A percentile compares a stretch with the other conserved stretches of the same genome.
These are phyloP conservation scores for Exophiala alcalophila DNA, from an alignment of 2,329 filamentous ascomycete species.

Conservation along the genomic window DNA sequence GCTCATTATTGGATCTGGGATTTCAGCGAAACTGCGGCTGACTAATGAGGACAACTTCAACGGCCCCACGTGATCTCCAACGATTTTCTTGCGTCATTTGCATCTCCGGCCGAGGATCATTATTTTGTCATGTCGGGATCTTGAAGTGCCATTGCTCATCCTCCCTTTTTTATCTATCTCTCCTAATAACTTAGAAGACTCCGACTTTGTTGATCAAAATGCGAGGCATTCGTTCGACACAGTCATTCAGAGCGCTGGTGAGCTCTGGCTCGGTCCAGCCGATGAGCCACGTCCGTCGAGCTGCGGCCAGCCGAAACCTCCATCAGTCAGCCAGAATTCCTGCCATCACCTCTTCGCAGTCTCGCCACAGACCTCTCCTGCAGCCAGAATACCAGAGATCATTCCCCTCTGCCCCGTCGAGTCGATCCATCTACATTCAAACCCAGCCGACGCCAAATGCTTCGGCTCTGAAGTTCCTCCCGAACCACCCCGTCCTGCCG, in stretches of 20 bases:
- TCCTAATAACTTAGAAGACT: too few species aligned
- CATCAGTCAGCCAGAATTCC: conserved; percentile 45
- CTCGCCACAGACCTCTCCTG: conserved; percentile 46
- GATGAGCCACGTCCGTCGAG: conserved; percentile 9
- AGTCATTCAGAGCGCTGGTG: conserved; percentile 7
- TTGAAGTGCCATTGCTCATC: too few species aligned
- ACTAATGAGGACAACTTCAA: too few species aligned
- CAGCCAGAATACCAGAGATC: conserved; percentile 41
- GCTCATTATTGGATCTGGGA: too few species aligned
- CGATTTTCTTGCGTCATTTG: too few species aligned
- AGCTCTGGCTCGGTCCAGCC: background rate
- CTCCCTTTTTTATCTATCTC: too few species aligned
- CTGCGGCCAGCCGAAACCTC: conserved; percentile 11
- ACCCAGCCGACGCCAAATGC: conserved; percentile 90
- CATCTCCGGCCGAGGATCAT: too few species aligned
- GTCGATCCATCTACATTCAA: conserved; percentile 92
- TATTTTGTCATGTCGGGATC: too few species aligned
- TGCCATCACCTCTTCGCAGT: conserved; percentile 48
- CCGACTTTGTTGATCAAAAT: too few species aligned
- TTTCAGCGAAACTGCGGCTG: too few species aligned
- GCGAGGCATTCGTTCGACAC: conserved; percentile 9
- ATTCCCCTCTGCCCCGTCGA: conserved; percentile 37
- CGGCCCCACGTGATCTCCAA: too few species aligned
- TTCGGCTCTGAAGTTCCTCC: conserved; percentile 93
- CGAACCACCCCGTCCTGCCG: conserved; percentile 82